Percentiles rank a stretch among this genome's conserved stretches.
These are phyloP conservation scores for Sclerotinia spermophila DNA, from an alignment of 2,329 filamentous ascomycete genomes.

Conservation along the genomic window DNA sequence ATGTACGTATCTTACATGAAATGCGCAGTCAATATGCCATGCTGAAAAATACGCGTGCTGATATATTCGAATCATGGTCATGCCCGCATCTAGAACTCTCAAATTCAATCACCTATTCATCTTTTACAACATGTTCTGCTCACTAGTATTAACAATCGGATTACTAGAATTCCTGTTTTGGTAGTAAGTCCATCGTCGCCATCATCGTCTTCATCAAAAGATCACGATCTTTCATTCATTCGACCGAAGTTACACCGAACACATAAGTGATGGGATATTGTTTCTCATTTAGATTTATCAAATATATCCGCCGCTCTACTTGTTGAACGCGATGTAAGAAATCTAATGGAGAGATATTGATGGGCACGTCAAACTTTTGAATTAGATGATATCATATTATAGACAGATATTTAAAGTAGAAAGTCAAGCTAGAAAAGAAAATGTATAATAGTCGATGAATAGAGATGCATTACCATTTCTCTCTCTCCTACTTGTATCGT, in stretches of 20 bases:
- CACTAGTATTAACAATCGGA: background rate
- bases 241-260: background rate
- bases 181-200: conserved; percentile 18
- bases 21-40: background rate
- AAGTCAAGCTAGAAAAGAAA: background rate
- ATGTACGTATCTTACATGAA: background rate
- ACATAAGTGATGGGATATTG: background rate
- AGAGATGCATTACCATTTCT: background rate
- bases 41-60: background rate
- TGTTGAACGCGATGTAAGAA: too few relatives aligned
- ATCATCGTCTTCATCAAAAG: background rate
- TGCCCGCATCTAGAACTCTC: background rate
- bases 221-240: background rate
- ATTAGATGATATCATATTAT: background rate
- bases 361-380: background rate
- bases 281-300: background rate
- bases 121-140: background rate
- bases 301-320: background rate
- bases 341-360: background rate
- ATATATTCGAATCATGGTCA: background rate
- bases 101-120: background rate
- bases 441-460: background rate
- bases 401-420: background rate
- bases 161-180: conserved; percentile 16
- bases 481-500: background rate